These are phyloP conservation scores for Podosphaera xanthii DNA, from an alignment of 2,329 filamentous ascomycete species.

Conservation along the genomic window DNA sequence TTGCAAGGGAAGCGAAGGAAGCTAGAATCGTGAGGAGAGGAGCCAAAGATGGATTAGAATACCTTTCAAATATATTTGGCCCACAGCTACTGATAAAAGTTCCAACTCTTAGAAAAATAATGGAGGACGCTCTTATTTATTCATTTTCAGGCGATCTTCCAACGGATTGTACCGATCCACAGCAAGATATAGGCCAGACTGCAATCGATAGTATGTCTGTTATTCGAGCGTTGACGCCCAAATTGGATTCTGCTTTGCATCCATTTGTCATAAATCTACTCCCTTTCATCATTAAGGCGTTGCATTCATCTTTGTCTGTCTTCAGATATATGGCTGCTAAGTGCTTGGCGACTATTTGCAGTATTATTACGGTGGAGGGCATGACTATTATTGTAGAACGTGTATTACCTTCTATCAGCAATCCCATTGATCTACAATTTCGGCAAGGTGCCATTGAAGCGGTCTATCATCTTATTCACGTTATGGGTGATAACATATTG, in stretches of 20 bases:
- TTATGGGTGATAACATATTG: slow-evolving; percentile 90
- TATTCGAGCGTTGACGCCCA: slow-evolving; percentile 81
- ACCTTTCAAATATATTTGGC: slow-evolving; percentile 62
- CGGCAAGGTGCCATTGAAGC: slow-evolving; percentile 87
- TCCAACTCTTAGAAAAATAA: slow-evolving; percentile 57
- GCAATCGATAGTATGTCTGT: slow-evolving; percentile 87
- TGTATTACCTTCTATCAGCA: slow-evolving; percentile 77
- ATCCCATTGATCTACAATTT: slow-evolving; percentile 66
- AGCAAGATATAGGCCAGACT: slow-evolving; percentile 63
- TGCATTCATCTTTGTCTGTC: slow-evolving; percentile 74
- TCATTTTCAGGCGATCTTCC: slow-evolving; percentile 56
- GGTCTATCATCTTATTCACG: slow-evolving; percentile 90
- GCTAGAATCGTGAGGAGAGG: slow-evolving; percentile 79
- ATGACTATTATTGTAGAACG: slow-evolving; percentile 93
- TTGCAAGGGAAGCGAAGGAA: slow-evolving; percentile 69
- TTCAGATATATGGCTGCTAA: slow-evolving; percentile 94
- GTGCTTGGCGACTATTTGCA: slow-evolving; percentile 91
- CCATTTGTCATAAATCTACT: slow-evolving; percentile 64
- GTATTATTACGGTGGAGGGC: slow-evolving; percentile 78
- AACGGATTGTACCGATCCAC: slow-evolving; percentile 46
- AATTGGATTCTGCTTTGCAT: slow-evolving; percentile 51
- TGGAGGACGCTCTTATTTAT: slow-evolving; percentile 55
- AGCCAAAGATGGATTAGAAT: slow-evolving; percentile 82
- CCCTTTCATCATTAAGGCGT: slow-evolving; percentile 64
- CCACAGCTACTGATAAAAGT: slow-evolving; percentile 56